A percentile compares a stretch with the other conserved stretches of the same genome.
These are phyloP conservation scores for Pichia heedii DNA, from an alignment of 805 yeast genomes.

Conservation along the genomic window DNA sequence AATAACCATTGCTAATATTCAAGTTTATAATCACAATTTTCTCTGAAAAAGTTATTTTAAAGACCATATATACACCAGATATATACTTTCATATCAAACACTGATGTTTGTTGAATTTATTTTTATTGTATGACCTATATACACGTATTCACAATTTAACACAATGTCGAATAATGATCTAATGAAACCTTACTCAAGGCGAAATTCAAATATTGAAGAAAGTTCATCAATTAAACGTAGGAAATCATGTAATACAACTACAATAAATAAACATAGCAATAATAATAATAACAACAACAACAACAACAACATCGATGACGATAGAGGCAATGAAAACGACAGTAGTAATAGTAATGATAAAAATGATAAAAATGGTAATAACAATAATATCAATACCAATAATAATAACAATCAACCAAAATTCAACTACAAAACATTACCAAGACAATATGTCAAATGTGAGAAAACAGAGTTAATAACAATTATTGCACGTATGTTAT, in stretches of 20 bases:
- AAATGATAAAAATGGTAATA: slow-evolving; percentile 4
- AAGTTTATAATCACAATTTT: too few species aligned
- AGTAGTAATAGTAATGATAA: not conserved
- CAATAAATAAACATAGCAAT: too few species aligned
- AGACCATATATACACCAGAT: too few species aligned
- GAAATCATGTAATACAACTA: not conserved
- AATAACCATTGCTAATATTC: too few species aligned
- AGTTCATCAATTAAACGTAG: not conserved
- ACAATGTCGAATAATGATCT: not conserved
- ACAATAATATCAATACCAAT: not conserved
- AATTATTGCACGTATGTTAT: slow-evolving; percentile 71
- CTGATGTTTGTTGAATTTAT: too few species aligned
- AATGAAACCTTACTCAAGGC: not conserved
- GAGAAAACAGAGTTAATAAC: slow-evolving; percentile 60
- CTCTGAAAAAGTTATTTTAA: too few species aligned
- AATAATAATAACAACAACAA: too few species aligned
- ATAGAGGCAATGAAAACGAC: too few species aligned
- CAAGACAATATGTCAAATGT: slow-evolving; percentile 52
- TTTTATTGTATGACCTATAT: too few species aligned
- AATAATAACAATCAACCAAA: not conserved
- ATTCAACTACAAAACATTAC: slow-evolving; percentile 24
- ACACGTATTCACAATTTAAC: not conserved
- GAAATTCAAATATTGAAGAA: not conserved
- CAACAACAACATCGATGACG: too few species aligned
- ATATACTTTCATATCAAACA: too few species aligned